phyloP scores from a whole-genome alignment of 306 rosid species.

The Quillaja saponaria region DNA sequence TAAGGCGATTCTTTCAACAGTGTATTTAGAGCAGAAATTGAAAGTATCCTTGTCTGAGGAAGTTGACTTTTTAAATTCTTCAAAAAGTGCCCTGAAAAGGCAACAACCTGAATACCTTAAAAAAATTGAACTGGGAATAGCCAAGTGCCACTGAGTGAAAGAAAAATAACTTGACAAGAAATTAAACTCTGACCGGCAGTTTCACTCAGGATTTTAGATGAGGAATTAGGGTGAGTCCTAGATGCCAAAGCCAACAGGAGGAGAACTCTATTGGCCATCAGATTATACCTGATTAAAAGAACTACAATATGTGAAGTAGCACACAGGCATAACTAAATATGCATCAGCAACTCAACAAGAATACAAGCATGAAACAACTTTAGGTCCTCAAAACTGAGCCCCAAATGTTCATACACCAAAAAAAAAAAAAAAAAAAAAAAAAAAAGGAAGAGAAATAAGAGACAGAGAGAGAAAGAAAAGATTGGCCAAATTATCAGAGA shows the following conservation, averaged over 20 bases:
- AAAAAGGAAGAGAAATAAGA: not conserved
- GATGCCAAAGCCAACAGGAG: slow-evolving; percentile 93
- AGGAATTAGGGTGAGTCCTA: slow-evolving; percentile 72
- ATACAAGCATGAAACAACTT: slow-evolving; percentile 25
- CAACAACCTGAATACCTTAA: slow-evolving; percentile 23
- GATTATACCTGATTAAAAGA: slow-evolving; percentile 71
- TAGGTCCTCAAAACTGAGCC: not conserved
- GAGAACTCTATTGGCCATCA: slow-evolving; percentile 95
- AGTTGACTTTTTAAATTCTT: slow-evolving; percentile 91
- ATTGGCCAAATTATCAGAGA: slow-evolving; percentile 23
- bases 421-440: not conserved
- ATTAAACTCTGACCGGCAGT: slow-evolving; percentile 71
- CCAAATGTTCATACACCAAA: not conserved
- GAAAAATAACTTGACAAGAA: slow-evolving; percentile 11
- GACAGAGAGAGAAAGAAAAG: slow-evolving; percentile 5
- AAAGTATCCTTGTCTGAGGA: slow-evolving; percentile 98
- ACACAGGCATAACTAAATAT: slow-evolving; percentile 22
- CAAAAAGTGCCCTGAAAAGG: slow-evolving; percentile 83
- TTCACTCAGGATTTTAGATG: slow-evolving; percentile 81
- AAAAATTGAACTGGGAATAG: slow-evolving; percentile 1
- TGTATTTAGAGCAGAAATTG: slow-evolving; percentile 90
- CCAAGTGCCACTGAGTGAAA: slow-evolving; percentile 9
- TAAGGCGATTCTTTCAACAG: slow-evolving; percentile 94
- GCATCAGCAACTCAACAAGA: slow-evolving; percentile 25
- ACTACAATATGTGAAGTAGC: slow-evolving; percentile 21